Evolutionary conservation across 2,329 filamentous ascomycete species (phyloP).

Genomic region (Clarireedia homoeocarpa): DNA sequence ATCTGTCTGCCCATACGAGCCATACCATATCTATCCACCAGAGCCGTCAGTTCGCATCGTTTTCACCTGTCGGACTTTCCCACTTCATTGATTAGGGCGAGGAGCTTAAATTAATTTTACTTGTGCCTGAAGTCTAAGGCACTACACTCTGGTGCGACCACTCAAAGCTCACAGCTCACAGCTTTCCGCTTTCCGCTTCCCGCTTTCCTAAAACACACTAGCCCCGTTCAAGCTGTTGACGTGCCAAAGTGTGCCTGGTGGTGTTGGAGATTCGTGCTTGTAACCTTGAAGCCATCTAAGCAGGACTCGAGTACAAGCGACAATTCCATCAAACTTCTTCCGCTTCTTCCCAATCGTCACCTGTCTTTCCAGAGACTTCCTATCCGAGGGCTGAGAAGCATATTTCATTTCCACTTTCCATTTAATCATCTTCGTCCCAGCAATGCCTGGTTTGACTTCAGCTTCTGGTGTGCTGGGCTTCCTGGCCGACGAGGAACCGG

Average conservation of each 20-base stretch:
- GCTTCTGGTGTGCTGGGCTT: conserved; percentile 93
- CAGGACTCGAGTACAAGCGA: background rate
- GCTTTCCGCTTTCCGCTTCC: background rate
- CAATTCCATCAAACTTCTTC: background rate
- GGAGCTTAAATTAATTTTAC: no score
- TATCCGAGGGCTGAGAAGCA: background rate
- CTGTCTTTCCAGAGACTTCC: background rate
- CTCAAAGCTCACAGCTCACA: background rate
- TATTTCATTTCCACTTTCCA: background rate
- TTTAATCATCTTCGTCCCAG: conserved; percentile 1
- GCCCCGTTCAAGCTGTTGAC: conserved; percentile 6
- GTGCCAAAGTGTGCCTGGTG: conserved; percentile 11
- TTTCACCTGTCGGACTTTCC: no score
- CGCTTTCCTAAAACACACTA: background rate
- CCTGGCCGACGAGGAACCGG: conserved; percentile 86
- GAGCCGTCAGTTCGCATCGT: no score
- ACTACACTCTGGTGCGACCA: no score
- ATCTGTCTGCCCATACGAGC: no score
- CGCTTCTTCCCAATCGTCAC: background rate
- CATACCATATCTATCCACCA: no score
- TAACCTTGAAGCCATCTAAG: background rate
- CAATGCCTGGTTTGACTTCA: conserved; percentile 88
- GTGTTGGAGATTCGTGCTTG: background rate
- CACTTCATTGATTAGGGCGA: no score
- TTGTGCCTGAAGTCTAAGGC: no score